Evolutionary conservation across 2,329 filamentous ascomycete genomes (phyloP).

Genomic region (Neoarthrinium moseri): DNA sequence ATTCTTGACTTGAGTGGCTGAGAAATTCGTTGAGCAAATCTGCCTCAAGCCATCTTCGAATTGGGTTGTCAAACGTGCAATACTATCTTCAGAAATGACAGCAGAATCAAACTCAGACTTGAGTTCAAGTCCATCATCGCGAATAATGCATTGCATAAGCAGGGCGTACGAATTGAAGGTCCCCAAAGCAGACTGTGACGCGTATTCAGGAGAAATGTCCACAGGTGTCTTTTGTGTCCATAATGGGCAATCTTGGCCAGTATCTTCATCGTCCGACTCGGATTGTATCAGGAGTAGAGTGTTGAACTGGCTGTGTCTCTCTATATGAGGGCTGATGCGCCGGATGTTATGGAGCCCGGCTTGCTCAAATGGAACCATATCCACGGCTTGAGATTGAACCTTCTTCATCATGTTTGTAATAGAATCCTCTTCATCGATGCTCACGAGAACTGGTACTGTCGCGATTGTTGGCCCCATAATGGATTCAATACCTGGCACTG

Average conservation of each 20-base stretch:
- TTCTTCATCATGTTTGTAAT: background rate
- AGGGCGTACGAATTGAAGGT: background rate
- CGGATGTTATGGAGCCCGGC: conserved; percentile 6
- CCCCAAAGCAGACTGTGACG: too few relatives aligned
- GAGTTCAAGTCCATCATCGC: background rate
- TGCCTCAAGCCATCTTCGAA: background rate
- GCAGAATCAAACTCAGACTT: background rate
- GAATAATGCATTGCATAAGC: conserved; percentile 2
- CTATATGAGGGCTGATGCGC: background rate
- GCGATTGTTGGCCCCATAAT: conserved; percentile 31
- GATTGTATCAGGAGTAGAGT: conserved; percentile 8
- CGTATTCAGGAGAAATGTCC: too few relatives aligned
- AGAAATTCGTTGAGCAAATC: background rate
- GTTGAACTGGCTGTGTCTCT: conserved; percentile 3
- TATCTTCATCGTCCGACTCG: conserved; percentile 4
- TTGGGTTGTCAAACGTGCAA: background rate
- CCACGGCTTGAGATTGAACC: background rate
- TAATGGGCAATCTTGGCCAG: background rate
- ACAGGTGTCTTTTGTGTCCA: too few relatives aligned
- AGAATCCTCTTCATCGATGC: background rate
- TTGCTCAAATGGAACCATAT: conserved; percentile 5
- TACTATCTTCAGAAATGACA: background rate
- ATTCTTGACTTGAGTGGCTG: background rate
- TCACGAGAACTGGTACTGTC: conserved; percentile 38
- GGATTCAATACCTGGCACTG: conserved; percentile 12